Conservation (phyloP, 495 filamentous ascomycete genomes). For the Lepraria neglecta region DNA sequence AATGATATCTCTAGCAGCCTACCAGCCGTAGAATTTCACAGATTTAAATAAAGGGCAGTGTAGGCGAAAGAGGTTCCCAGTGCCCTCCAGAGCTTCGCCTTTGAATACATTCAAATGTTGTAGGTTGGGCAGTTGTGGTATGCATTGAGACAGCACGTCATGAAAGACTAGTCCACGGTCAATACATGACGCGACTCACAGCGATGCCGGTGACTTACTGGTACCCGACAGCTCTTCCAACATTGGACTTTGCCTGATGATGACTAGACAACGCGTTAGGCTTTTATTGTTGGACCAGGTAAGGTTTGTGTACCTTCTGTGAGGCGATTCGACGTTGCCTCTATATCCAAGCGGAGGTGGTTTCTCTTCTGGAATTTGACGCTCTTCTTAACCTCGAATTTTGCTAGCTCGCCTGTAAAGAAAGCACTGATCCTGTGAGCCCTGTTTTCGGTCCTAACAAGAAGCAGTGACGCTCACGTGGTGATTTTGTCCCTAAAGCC, state of each 20-base stretch:
- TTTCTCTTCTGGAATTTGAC: slow-evolving; percentile 17
- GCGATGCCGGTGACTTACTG: slow-evolving; percentile 35
- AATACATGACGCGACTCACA: slow-evolving; percentile 29
- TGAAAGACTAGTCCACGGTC: slow-evolving; percentile 18
- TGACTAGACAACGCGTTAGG: slow-evolving; percentile 30
- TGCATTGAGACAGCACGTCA: slow-evolving; percentile 39
- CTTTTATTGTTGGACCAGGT: not conserved
- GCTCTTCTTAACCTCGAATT: slow-evolving; percentile 22
- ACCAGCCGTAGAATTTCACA: slow-evolving; percentile 53
- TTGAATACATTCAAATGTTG: slow-evolving; percentile 49
- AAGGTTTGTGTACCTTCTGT: slow-evolving; percentile 33
- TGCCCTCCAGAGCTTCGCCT: slow-evolving; percentile 50
- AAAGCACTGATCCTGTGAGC: slow-evolving; percentile 36
- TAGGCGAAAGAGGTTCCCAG: slow-evolving; percentile 45
- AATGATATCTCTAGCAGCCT: slow-evolving; percentile 13
- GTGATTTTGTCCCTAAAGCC: slow-evolving; percentile 36
- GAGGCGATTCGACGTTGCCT: slow-evolving; percentile 35
- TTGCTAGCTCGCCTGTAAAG: slow-evolving; percentile 43
- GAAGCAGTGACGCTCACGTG: slow-evolving; percentile 30
- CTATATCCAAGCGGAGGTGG: slow-evolving; percentile 19
- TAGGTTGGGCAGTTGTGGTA: slow-evolving; percentile 40
- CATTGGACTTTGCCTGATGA: slow-evolving; percentile 43
- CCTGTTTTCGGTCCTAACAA: not conserved
- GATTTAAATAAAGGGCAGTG: slow-evolving; percentile 57
- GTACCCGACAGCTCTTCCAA: slow-evolving; percentile 48